Evolutionary conservation across 2,329 filamentous ascomycete genomes (phyloP).

Genomic region (Alternaria sp.): DNA sequence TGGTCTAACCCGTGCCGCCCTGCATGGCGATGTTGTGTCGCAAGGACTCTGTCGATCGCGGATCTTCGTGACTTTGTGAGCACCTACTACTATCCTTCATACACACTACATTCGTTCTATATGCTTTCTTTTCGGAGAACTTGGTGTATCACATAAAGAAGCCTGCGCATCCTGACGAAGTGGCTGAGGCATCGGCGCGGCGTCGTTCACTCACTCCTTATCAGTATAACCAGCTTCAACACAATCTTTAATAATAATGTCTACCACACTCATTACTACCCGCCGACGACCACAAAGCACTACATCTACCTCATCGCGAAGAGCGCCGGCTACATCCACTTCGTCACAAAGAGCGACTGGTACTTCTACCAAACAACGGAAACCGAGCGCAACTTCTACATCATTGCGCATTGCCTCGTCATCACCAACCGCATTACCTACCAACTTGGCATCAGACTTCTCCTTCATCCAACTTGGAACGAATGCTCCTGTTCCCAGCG

Average conservation of each 20-base stretch:
- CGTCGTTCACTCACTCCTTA: constrained; percentile 6
- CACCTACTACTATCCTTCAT: constrained; percentile 14
- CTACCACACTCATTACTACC: constrained; percentile 23
- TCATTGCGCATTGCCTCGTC: constrained; percentile 5
- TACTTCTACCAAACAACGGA: constrained; percentile 4
- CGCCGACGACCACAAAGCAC: constrained; percentile 8
- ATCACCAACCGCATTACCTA: constrained; percentile 5
- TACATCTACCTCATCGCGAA: constrained; percentile 10
- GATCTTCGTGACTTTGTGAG: constrained; percentile 16
- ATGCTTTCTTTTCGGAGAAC: constrained; percentile 6
- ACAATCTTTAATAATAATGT: constrained; percentile 36
- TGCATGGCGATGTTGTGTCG: constrained; percentile 25
- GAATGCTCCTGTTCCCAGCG: constrained; percentile 4
- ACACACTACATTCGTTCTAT: constrained; percentile 24
- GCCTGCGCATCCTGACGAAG: constrained; percentile 7
- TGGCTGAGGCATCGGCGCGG: constrained; percentile 10
- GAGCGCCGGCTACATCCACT: not conserved
- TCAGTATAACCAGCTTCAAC: not conserved
- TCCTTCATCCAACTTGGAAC: constrained; percentile 22
- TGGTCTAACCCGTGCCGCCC: constrained; percentile 26
- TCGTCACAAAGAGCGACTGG: constrained; percentile 4
- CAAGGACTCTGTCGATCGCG: constrained; percentile 25
- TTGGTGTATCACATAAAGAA: constrained; percentile 2
- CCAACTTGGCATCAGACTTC: constrained; percentile 7
- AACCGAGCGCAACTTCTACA: not conserved